These are phyloP conservation scores for Cercospora nicotianae DNA, from an alignment of 2,329 filamentous ascomycete genomes.

Conservation along the genomic window DNA sequence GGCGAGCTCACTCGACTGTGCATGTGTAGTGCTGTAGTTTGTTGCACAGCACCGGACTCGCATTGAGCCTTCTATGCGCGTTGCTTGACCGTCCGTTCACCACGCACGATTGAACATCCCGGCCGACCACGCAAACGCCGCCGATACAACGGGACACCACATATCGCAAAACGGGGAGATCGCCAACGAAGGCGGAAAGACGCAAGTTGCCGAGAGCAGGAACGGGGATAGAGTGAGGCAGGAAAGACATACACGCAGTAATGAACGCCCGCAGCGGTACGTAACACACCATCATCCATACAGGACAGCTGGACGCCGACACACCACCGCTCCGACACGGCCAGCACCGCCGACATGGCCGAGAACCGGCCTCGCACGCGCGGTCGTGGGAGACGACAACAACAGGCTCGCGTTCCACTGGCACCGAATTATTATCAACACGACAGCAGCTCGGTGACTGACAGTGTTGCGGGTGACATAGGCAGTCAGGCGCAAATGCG, in stretches of 20 bases:
- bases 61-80: background rate
- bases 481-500: conserved; percentile 42
- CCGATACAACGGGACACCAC: background rate
- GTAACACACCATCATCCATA: conserved; percentile 3
- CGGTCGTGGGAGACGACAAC: conserved; percentile 7
- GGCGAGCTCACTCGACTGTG: conserved; percentile 6
- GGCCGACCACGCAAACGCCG: background rate
- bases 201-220: background rate
- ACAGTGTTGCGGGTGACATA: conserved; percentile 23
- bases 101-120: background rate
- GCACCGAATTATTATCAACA: conserved; percentile 3
- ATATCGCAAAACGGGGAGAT: background rate
- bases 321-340: background rate
- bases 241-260: background rate
- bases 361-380: conserved; percentile 7
- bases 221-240: conserved; percentile 3
- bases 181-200: background rate
- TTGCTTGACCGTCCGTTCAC: background rate
- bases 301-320: background rate
- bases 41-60: conserved; percentile 1
- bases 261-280: conserved; percentile 21
- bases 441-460: conserved; percentile 17
- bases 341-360: background rate
- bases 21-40: conserved; percentile 1
- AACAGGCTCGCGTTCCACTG: conserved; percentile 6